Percentiles rank a stretch among this genome's conserved stretches.
These are phyloP conservation scores for Vararia minispora DNA, from an alignment of 768 basidiomycete genomes.

Conservation along the genomic window DNA sequence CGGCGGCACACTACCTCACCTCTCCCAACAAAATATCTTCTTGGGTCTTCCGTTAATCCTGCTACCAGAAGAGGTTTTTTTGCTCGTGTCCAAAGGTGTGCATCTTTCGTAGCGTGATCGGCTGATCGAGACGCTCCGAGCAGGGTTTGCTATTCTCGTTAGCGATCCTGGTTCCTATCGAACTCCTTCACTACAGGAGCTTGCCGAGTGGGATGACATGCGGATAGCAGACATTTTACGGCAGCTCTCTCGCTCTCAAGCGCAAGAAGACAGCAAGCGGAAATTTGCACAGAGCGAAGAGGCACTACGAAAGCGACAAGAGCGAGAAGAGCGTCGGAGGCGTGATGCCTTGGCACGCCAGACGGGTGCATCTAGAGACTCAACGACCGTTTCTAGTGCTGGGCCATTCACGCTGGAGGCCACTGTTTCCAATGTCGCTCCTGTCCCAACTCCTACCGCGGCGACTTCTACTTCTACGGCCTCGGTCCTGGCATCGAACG, in stretches of 20 bases:
- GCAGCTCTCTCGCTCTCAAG: conserved; percentile 39
- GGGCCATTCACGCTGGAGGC: conserved; percentile 17
- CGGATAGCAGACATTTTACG: conserved; percentile 33
- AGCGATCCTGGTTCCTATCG: conserved; percentile 56
- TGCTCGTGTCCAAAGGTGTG: conserved; percentile 80
- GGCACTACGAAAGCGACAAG: conserved; percentile 61
- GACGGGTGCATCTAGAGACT: no score
- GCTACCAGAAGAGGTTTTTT: conserved; percentile 85
- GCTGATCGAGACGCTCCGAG: background rate
- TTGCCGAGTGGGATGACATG: conserved; percentile 41
- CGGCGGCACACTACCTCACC: conserved; percentile 84
- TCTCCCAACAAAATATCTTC: conserved; percentile 95
- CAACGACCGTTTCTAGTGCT: conserved; percentile 16
- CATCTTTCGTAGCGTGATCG: conserved; percentile 10
- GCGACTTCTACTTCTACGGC: background rate
- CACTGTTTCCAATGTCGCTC: background rate
- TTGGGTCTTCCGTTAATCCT: conserved; percentile 84
- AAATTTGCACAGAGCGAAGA: conserved; percentile 35
- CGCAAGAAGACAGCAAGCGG: conserved; percentile 34
- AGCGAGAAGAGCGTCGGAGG: conserved; percentile 47
- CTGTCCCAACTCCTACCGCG: conserved; percentile 8
- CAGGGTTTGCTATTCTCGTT: conserved; percentile 70
- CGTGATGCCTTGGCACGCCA: no score
- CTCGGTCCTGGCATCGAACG: conserved; percentile 7
- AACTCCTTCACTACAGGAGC: conserved; percentile 33